These are phyloP conservation scores for Xylariaceae sp. DNA, from an alignment of 2,329 filamentous ascomycete species.

Conservation along the genomic window DNA sequence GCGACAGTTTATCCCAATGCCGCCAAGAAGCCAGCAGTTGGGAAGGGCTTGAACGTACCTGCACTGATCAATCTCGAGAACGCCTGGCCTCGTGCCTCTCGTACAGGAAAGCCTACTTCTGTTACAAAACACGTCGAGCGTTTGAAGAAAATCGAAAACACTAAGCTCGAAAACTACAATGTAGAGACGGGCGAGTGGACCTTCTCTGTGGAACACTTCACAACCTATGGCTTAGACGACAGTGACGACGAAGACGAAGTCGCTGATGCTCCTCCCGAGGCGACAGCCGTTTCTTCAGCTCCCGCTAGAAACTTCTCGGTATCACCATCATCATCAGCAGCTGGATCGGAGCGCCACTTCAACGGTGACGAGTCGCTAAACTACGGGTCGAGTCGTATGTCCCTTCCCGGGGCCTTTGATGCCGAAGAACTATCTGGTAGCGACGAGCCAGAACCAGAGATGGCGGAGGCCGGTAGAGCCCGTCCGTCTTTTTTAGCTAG, in stretches of 20 bases:
- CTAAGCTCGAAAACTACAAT: slow-evolving; percentile 78
- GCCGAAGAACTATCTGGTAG: slow-evolving; percentile 52
- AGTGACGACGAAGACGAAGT: slow-evolving; percentile 68
- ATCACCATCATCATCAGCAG: slow-evolving; percentile 11
- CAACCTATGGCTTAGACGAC: slow-evolving; percentile 85
- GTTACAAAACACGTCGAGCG: slow-evolving; percentile 80
- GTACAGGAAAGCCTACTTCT: slow-evolving; percentile 57
- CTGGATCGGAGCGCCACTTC: slow-evolving; percentile 33
- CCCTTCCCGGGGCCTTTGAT: slow-evolving; percentile 79
- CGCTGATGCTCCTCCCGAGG: not conserved
- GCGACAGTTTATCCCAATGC: slow-evolving; percentile 83
- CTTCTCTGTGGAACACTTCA: slow-evolving; percentile 94
- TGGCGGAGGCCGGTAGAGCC: slow-evolving; percentile 37
- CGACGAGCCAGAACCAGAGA: slow-evolving; percentile 41
- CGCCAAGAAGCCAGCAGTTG: slow-evolving; percentile 73
- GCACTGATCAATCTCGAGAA: slow-evolving; percentile 85
- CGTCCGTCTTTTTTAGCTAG: slow-evolving; percentile 86
- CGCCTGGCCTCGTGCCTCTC: slow-evolving; percentile 76
- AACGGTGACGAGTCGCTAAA: slow-evolving; percentile 53
- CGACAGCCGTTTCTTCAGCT: slow-evolving; percentile 7
- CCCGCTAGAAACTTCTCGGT: slow-evolving; percentile 19
- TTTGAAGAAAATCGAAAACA: slow-evolving; percentile 73
- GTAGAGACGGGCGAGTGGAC: slow-evolving; percentile 78
- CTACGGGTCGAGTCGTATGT: slow-evolving; percentile 43
- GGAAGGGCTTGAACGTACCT: slow-evolving; percentile 88